Conservation (phyloP, 2,329 filamentous ascomycete genomes). For the Hypoxylon sp. region DNA sequence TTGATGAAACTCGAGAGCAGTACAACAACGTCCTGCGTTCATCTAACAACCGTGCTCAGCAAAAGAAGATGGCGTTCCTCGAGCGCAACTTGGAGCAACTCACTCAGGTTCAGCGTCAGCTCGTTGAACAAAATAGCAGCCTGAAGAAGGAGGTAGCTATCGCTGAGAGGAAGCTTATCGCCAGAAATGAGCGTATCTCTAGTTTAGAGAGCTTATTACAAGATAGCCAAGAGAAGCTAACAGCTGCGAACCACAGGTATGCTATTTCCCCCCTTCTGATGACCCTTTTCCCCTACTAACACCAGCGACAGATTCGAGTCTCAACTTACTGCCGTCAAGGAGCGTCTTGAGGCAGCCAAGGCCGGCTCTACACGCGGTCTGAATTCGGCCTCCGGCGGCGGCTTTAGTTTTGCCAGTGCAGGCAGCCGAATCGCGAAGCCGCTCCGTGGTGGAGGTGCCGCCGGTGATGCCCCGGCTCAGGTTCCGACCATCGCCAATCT, state of each 20-base stretch:
- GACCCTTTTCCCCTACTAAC: slow-evolving; percentile 49
- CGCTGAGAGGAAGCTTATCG: slow-evolving; percentile 96
- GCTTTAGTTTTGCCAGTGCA: slow-evolving; percentile 78
- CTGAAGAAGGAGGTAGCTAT: slow-evolving; percentile 99
- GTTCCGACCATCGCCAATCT: slow-evolving; percentile 72
- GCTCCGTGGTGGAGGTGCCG: slow-evolving; percentile 73
- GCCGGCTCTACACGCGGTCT: slow-evolving; percentile 89
- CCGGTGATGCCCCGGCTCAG: slow-evolving; percentile 59
- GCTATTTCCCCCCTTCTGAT: slow-evolving; percentile 53
- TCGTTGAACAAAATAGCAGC: slow-evolving; percentile 96
- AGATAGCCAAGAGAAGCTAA: slow-evolving; percentile 98
- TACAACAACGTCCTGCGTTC: slow-evolving; percentile 98
- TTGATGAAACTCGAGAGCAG: slow-evolving; percentile 97
- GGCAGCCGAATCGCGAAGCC: slow-evolving; percentile 80
- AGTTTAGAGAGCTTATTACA: slow-evolving; percentile 92
- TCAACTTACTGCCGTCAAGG: slow-evolving; percentile 96
- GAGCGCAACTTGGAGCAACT: slow-evolving; percentile 98
- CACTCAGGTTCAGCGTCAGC: slow-evolving; percentile 95
- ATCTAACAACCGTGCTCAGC: slow-evolving; percentile 97
- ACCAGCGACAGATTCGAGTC: slow-evolving; percentile 83
- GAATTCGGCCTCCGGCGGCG: slow-evolving; percentile 72
- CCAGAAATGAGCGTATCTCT: slow-evolving; percentile 95
- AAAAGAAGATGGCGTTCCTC: slow-evolving; percentile 99
- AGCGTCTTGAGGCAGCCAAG: slow-evolving; percentile 96
- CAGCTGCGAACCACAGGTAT: slow-evolving; percentile 96